Evolutionary conservation across 768 basidiomycete species (phyloP).

Genomic region (Hortiboletus flavorubellus): DNA sequence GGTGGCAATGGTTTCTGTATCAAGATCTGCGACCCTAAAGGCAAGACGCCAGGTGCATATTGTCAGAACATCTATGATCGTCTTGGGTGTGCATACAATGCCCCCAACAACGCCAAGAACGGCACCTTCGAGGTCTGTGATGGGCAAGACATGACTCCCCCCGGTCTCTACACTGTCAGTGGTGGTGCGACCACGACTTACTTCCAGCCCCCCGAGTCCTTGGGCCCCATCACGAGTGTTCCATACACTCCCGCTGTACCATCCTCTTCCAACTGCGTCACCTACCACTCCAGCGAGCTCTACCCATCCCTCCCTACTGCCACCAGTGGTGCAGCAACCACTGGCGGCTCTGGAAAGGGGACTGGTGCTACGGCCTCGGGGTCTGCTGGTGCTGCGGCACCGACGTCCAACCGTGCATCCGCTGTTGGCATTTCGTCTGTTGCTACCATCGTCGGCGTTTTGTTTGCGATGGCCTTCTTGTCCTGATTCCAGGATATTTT

Average conservation of each 20-base stretch:
- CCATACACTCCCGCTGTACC: constrained; percentile 42
- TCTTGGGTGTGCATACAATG: constrained; percentile 73
- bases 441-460: constrained; percentile 31
- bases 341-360: neutral
- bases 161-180: constrained; percentile 44
- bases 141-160: constrained; percentile 60
- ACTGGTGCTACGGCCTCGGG: constrained; percentile 13
- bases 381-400: constrained; percentile 13
- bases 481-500: constrained; percentile 18
- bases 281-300: constrained; percentile 35
- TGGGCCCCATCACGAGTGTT: constrained; percentile 41
- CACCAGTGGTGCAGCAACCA: neutral
- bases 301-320: constrained; percentile 28
- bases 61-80: constrained; percentile 77
- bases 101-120: constrained; percentile 57
- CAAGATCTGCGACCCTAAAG: constrained; percentile 65
- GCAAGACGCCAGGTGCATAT: constrained; percentile 44
- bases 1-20: constrained; percentile 64
- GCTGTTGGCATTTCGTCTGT: constrained; percentile 28
- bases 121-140: constrained; percentile 63
- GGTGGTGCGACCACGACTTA: constrained; percentile 43
- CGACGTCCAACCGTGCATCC: constrained; percentile 18
- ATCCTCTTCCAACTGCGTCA: constrained; percentile 43
- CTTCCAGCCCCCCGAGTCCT: constrained; percentile 45
- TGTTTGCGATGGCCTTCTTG: constrained; percentile 35